These are phyloP conservation scores for Gomphus sp. DNA, from an alignment of 1,284 basidiomycete genomes.

Conservation along the genomic window DNA sequence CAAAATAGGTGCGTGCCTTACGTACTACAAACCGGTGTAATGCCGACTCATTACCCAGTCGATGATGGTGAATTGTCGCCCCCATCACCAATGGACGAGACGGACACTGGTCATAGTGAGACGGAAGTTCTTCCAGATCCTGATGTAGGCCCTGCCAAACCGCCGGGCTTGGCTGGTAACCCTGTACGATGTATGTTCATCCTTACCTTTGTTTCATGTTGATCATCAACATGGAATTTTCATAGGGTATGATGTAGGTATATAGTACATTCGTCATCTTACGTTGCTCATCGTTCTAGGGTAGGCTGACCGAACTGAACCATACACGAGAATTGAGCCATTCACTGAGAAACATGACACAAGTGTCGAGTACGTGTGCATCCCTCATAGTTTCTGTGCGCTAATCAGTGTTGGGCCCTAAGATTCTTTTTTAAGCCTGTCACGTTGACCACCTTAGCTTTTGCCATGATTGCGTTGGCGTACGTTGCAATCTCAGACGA, in stretches of 20 bases:
- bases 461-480: conserved; percentile 55
- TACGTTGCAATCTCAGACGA: conserved; percentile 75
- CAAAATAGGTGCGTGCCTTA: too few species aligned
- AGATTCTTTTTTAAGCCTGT: conserved; percentile 81
- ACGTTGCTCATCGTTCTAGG: conserved; percentile 7
- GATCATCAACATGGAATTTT: conserved; percentile 1
- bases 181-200: conserved; percentile 33
- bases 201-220: too few species aligned
- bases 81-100: conserved; percentile 25
- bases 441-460: conserved; percentile 60
- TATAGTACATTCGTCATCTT: conserved; percentile 4
- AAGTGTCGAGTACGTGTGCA: conserved; percentile 57
- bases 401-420: conserved; percentile 6
- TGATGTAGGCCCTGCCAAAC: conserved; percentile 23
- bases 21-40: too few species aligned
- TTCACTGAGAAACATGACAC: conserved; percentile 77
- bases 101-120: conserved; percentile 17
- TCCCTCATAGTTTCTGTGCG: not conserved
- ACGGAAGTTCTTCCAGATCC: conserved; percentile 16
- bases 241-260: conserved; percentile 42
- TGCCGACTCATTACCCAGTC: not conserved
- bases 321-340: conserved; percentile 70
- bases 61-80: conserved; percentile 18
- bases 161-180: conserved; percentile 27
- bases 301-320: conserved; percentile 70